A percentile compares a stretch with the other conserved stretches of the same genome.
Evolutionary conservation across 2,329 filamentous ascomycete species (phyloP).

Genomic region (Fusarium veterinarium): DNA sequence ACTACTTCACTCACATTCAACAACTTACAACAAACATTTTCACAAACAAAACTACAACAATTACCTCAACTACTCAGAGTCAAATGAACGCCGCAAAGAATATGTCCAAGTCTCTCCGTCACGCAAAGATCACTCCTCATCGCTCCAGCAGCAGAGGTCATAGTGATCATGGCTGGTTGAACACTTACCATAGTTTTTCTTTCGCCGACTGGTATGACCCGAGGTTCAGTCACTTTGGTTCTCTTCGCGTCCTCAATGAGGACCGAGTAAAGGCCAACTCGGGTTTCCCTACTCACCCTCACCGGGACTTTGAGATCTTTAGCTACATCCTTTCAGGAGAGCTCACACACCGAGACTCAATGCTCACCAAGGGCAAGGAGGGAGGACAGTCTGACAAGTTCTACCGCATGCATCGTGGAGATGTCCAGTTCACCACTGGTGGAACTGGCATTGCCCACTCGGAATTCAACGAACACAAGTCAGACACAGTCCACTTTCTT

Average conservation of each 20-base stretch:
- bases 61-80: neutral
- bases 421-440: constrained; percentile 92
- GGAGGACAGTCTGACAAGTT: constrained; percentile 71
- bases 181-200: constrained; percentile 87
- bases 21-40: constrained; percentile 35
- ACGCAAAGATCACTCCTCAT: constrained; percentile 80
- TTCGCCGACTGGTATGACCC: constrained; percentile 81
- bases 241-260: constrained; percentile 87
- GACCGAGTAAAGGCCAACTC: constrained; percentile 79
- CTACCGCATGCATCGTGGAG: constrained; percentile 78
- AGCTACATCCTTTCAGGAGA: constrained; percentile 87
- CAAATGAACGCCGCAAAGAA: constrained; percentile 53
- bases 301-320: constrained; percentile 91
- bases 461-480: constrained; percentile 81
- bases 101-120: constrained; percentile 72
- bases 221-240: constrained; percentile 75
- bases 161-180: constrained; percentile 86
- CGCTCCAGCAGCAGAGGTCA: constrained; percentile 79
- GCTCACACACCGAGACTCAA: constrained; percentile 87
- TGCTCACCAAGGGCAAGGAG: constrained; percentile 77
- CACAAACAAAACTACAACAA: constrained; percentile 21
- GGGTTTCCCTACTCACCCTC: constrained; percentile 87
- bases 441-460: constrained; percentile 84
- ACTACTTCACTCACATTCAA: constrained; percentile 39
- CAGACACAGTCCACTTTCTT: constrained; percentile 82